phyloP scores from a whole-genome alignment of 495 filamentous ascomycete species.

The Beverwykella pulmonaria region DNA sequence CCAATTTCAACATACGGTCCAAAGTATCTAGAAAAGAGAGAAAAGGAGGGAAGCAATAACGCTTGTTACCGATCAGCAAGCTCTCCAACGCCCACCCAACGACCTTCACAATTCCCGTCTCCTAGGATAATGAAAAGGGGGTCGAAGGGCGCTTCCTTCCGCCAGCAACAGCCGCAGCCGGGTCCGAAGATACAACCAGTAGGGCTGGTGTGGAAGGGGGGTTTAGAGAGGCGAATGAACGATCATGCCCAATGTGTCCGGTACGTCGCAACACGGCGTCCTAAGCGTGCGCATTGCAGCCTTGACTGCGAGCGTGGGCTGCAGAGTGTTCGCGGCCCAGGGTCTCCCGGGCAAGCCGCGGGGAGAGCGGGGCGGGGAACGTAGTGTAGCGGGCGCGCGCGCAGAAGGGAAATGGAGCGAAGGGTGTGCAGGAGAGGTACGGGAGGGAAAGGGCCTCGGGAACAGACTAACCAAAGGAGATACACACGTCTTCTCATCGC shows the following conservation, averaged over 20 bases:
- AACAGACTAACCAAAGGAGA: slow-evolving; percentile 39
- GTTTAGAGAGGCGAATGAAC: slow-evolving; percentile 42
- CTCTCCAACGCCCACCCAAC: slow-evolving; percentile 4
- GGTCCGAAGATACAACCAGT: slow-evolving; percentile 37
- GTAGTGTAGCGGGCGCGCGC: neutral
- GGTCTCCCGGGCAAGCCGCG: slow-evolving; percentile 42
- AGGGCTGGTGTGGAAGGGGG: slow-evolving; percentile 28
- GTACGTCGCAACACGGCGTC: slow-evolving; percentile 25
- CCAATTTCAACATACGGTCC: no score
- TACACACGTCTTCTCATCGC: slow-evolving; percentile 34
- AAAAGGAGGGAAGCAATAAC: slow-evolving; percentile 33
- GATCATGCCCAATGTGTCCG: slow-evolving; percentile 49
- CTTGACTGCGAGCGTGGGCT: slow-evolving; percentile 24
- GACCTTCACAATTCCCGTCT: slow-evolving; percentile 7
- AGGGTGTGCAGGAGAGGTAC: slow-evolving; percentile 33
- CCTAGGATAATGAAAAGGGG: slow-evolving; percentile 7
- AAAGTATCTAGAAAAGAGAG: slow-evolving; percentile 8
- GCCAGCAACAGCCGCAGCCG: slow-evolving; percentile 30
- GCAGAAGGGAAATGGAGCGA: slow-evolving; percentile 5
- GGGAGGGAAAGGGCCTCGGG: slow-evolving; percentile 44
- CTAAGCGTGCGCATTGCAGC: slow-evolving; percentile 24
- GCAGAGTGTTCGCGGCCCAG: slow-evolving; percentile 30
- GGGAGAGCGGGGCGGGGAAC: slow-evolving; percentile 30
- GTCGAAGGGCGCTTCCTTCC: slow-evolving; percentile 8
- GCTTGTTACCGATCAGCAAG: slow-evolving; percentile 47